A percentile compares a stretch with the other conserved stretches of the same genome.
These are phyloP conservation scores for Fragaria nilgerrensis DNA, from an alignment of 306 rosid genomes.

Conservation along the genomic window DNA sequence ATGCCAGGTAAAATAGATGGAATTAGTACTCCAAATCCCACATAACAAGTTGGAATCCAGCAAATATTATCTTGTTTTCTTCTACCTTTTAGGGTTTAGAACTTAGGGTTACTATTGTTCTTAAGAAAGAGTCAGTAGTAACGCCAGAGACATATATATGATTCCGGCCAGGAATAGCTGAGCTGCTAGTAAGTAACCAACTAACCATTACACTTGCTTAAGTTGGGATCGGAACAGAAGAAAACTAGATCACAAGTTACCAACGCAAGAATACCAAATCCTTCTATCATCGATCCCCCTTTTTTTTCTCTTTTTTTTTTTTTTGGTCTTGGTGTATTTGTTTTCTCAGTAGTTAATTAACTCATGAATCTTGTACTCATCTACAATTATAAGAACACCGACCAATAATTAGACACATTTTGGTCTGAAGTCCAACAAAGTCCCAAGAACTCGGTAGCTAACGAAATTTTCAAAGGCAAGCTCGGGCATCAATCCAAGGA, in stretches of 20 bases:
- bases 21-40: background rate
- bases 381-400: conserved; percentile 26
- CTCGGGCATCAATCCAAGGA: background rate
- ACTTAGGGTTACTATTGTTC: background rate
- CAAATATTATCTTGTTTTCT: background rate
- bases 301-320: too few relatives aligned
- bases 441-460: conserved; percentile 11
- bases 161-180: background rate
- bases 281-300: background rate
- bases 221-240: background rate
- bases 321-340: background rate
- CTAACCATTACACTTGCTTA: background rate
- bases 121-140: too few relatives aligned
- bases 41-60: background rate
- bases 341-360: background rate
- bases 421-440: conserved; percentile 35
- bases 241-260: background rate
- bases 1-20: background rate
- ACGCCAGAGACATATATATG: background rate
- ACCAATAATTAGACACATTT: conserved; percentile 21
- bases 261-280: background rate
- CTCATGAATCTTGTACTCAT: background rate
- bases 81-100: background rate
- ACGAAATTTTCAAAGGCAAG: background rate
- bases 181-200: background rate